Evolutionary conservation across 768 basidiomycete genomes (phyloP), one percentile per base, ranked within the genome.

Genomic region (Pisolithus tinctorius): DNA sequence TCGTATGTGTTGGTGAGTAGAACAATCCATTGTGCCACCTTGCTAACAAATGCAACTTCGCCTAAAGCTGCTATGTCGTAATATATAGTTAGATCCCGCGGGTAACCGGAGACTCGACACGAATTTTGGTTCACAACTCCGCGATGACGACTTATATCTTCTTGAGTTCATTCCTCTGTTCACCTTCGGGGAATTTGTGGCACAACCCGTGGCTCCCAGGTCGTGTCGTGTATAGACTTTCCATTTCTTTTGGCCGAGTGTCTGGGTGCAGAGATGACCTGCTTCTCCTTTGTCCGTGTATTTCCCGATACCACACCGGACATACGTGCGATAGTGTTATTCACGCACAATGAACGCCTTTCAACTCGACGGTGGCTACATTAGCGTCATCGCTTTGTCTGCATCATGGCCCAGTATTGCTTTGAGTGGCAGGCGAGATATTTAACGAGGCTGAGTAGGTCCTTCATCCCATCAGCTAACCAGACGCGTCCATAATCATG

Each of bases 341-440:
- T 31, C 42, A 41, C 45, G 53, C 51, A 54, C 47, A 43, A 45
- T 45, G 40, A 41, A 41, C 44, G 45, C 31, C 46, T 47, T 48
- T 51, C 57, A 47, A 31, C 16, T 23, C 23, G n/a, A 34, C 20
- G 38, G 56, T 45, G 44, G 52, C 48, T 49, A 49, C 55, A 45
- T 29, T 48, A 54, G 51, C 34, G 48, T 30, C 31, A 50, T 38
- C 58, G 54, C 58, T 55, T 69, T 69, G 63, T 61, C 46, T 29
- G 20, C 26, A 26, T 42, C 37, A 52, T 44, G n/a, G n/a, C 26
- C 48, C 48, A 9, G 45, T 50, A 48, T 49, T 52, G 61, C 59
- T 59, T 59, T 64, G 64, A 53, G 56, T 65, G 61, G 61, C 58
- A 44, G 57, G 38, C 17, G 50, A n/a, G 23, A 20, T 69, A 65